phyloP scores from a whole-genome alignment of 129 eudicot genomes.

The Smallanthus sonchifolius region DNA sequence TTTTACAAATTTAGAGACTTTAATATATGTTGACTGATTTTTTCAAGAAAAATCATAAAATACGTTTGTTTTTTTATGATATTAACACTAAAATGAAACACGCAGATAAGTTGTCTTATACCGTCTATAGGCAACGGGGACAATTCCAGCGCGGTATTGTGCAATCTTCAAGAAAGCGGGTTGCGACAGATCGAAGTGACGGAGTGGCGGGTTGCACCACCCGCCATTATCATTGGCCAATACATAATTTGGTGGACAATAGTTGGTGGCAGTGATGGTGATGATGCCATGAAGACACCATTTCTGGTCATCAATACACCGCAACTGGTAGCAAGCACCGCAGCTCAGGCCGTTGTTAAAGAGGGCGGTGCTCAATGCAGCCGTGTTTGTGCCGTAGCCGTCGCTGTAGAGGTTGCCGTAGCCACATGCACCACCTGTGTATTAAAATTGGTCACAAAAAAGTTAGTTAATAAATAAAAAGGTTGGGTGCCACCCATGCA shows the following conservation, averaged over 20 bases:
- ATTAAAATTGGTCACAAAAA: slow-evolving; percentile 20
- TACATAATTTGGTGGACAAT: slow-evolving; percentile 68
- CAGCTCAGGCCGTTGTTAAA: slow-evolving; percentile 58
- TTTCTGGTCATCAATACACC: slow-evolving; percentile 46
- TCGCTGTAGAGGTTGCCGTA: slow-evolving; percentile 65
- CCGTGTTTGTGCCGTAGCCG: slow-evolving; percentile 64
- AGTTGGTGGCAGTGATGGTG: slow-evolving; percentile 67
- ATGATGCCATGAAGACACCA: slow-evolving; percentile 53
- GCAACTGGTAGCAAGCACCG: slow-evolving; percentile 55
- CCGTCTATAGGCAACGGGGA: slow-evolving; percentile 60
- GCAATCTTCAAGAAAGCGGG: slow-evolving; percentile 64
- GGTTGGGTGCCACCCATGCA: slow-evolving; percentile 18
- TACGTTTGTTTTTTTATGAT: no score
- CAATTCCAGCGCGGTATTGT: slow-evolving; percentile 59
- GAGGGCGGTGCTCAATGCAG: slow-evolving; percentile 56
- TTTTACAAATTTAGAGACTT: no score
- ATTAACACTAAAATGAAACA: no score
- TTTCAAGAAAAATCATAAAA: no score
- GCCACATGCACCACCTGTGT: slow-evolving; percentile 65
- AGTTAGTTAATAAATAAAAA: not conserved
- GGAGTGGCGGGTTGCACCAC: slow-evolving; percentile 73
- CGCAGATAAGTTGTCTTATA: no score
- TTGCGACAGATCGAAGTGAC: slow-evolving; percentile 62
- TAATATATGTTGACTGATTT: no score
- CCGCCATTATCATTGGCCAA: slow-evolving; percentile 67